phyloP scores from a whole-genome alignment of 306 rosid species.

The Dryas drummondii region DNA sequence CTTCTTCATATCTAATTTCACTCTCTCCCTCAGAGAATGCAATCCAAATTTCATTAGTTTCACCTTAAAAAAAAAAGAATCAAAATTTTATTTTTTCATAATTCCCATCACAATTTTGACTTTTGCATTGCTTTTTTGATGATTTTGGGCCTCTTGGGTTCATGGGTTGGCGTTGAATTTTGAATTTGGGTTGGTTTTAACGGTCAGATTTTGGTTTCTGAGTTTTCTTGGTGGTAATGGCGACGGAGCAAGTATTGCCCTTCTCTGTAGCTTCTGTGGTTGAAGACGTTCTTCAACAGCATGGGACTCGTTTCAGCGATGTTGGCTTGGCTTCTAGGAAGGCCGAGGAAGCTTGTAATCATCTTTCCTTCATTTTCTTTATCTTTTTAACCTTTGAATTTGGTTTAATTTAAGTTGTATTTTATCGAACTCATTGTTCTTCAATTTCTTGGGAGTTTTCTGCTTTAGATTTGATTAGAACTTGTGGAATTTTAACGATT shows the following conservation, averaged over 20 bases:
- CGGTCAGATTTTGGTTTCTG: not conserved
- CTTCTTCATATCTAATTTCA: constrained; percentile 25
- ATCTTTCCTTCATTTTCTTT: not conserved
- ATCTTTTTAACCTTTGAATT: not conserved
- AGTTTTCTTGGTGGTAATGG: constrained; percentile 40
- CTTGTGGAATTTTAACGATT: not conserved
- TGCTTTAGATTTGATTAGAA: not conserved
- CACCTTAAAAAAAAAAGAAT: not conserved
- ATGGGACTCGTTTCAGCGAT: constrained; percentile 36
- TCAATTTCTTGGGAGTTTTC: constrained; percentile 1
- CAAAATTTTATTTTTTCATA: not conserved
- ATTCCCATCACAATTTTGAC: not conserved
- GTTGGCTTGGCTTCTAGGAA: constrained; percentile 56
- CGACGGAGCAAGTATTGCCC: constrained; percentile 54
- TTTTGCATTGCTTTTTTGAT: constrained; percentile 9
- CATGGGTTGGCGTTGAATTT: constrained; percentile 28
- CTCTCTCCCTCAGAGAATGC: constrained; percentile 21
- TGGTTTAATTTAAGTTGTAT: not conserved
- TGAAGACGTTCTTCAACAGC: constrained; percentile 74
- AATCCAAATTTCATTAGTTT: not conserved
- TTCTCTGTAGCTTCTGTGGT: constrained; percentile 71
- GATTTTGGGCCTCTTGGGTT: constrained; percentile 12
- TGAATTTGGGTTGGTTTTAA: constrained; percentile 7
- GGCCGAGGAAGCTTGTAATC: constrained; percentile 78
- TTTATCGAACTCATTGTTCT: constrained; percentile 9